A percentile compares a stretch with the other conserved stretches of the same genome.
Conservation (phyloP, 1,139 yeast species). For the Pichia sp. region DNA sequence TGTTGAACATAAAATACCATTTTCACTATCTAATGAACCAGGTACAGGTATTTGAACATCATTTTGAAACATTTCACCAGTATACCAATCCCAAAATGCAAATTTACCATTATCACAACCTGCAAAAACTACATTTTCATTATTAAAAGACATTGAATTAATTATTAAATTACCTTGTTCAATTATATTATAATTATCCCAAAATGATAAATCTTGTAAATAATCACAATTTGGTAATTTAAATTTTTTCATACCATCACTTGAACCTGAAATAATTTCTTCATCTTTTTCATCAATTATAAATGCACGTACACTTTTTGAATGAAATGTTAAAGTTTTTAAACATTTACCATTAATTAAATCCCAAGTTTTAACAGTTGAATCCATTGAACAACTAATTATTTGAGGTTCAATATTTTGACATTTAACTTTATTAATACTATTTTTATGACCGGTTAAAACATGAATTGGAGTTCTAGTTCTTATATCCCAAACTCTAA, state of each 20-base stretch:
- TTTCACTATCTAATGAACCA: constrained; percentile 62
- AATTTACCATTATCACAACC: constrained; percentile 83
- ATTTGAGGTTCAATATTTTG: constrained; percentile 81
- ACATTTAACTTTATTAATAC: constrained; percentile 63
- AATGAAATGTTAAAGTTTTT: constrained; percentile 72
- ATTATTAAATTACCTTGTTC: constrained; percentile 39
- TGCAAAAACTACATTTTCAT: constrained; percentile 64
- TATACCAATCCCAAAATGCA: constrained; percentile 71
- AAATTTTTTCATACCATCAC: constrained; percentile 83
- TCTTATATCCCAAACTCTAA: constrained; percentile 91
- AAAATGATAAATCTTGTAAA: constrained; percentile 44
- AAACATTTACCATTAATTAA: constrained; percentile 58
- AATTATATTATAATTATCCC: constrained; percentile 37
- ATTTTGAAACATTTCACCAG: constrained; percentile 58
- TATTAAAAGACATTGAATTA: constrained; percentile 59
- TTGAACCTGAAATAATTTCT: constrained; percentile 75
- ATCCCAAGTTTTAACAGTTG: constrained; percentile 87
- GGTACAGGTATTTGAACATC: constrained; percentile 49
- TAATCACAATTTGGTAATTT: constrained; percentile 70
- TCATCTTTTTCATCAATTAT: constrained; percentile 63
- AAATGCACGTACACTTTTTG: constrained; percentile 72
- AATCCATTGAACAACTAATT: constrained; percentile 76
- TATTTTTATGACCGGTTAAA: constrained; percentile 73
- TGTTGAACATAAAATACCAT: constrained; percentile 63
- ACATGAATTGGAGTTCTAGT: constrained; percentile 71